Base-by-base conservation (phyloP, 768 basidiomycete species). In the Leccinum fibrillosum region DNA sequence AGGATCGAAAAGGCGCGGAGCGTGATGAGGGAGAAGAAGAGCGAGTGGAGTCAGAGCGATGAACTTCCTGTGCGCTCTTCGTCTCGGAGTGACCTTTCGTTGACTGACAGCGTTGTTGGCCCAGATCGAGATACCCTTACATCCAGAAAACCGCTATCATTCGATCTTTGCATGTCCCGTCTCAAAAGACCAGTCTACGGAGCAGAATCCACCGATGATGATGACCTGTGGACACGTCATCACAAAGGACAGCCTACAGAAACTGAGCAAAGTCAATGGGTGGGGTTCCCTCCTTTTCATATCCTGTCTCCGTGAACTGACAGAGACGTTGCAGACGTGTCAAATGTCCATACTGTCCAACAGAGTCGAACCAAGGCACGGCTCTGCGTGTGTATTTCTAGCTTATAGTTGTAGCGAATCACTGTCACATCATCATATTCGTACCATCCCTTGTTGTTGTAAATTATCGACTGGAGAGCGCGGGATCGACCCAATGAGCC, bases 141-240 rank as follows among this genome's bases (percentile, higher is more conserved):
- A 90, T 1, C 79, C 91, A 2, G 86, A 90, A 62, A 89, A 95
- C 66, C 82, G 94, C 28, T 98, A 95, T 74, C 97, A 99, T 72
- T 97, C 95, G 1, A 89, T 98, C 57, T 98, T 99, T 72, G 88
- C 94, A 49, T 99, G 97, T 72, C 92, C 97, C 0, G 97, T 99
- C 21, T 96, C 94, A 9, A 98, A 98, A 74, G 96, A 98, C 67
- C 96, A 97, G 74, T 87, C 94, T 23, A 95, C 92, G 4, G 89
- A 92, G 53, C 73, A 81, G 57, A 99, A 99, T 71, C 97, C 94
- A 9, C 96, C 97, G 0, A 97, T 97, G 93, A 95, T 98, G 90
- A 89, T 99, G 80, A 76, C 78, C 4, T 98, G 97, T 70, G 97
- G 96, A 2, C 97, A 99, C 74, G 94, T 97, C 37, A 87, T 99